Evolutionary conservation across 306 rosid genomes (phyloP).

Genomic region (Lathyrus oleraceus): DNA sequence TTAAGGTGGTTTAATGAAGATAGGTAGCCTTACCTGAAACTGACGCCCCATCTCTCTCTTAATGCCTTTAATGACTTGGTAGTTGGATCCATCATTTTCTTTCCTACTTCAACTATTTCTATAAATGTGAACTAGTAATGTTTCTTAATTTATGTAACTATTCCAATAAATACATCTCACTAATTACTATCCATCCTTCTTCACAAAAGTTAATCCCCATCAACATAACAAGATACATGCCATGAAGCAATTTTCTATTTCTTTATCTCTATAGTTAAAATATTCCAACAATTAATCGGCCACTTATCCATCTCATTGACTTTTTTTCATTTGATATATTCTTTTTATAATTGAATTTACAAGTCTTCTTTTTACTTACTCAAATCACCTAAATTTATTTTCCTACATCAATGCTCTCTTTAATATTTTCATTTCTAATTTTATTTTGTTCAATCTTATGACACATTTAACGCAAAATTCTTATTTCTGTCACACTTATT

Average conservation of each 20-base stretch:
- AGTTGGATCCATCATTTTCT: slow-evolving; percentile 34
- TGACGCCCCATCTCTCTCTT: slow-evolving; percentile 47
- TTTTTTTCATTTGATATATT: too few relatives aligned
- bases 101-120: neutral
- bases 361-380: too few relatives aligned
- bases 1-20: slow-evolving; percentile 80
- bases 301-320: neutral
- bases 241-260: neutral
- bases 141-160: neutral
- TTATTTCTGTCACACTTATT: too few relatives aligned
- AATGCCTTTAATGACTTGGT: slow-evolving; percentile 49
- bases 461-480: too few relatives aligned
- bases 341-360: too few relatives aligned
- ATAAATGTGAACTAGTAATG: neutral
- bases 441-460: too few relatives aligned
- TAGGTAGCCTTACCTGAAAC: slow-evolving; percentile 68
- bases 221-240: neutral
- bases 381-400: too few relatives aligned
- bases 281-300: neutral
- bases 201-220: neutral
- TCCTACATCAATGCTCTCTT: too few relatives aligned
- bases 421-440: too few relatives aligned
- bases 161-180: neutral
- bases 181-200: neutral
- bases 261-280: neutral